A percentile compares a stretch with the other conserved stretches of the same genome.
phyloP scores from a whole-genome alignment of 192 early-diverging fungal species.

The Dispira simplex region DNA sequence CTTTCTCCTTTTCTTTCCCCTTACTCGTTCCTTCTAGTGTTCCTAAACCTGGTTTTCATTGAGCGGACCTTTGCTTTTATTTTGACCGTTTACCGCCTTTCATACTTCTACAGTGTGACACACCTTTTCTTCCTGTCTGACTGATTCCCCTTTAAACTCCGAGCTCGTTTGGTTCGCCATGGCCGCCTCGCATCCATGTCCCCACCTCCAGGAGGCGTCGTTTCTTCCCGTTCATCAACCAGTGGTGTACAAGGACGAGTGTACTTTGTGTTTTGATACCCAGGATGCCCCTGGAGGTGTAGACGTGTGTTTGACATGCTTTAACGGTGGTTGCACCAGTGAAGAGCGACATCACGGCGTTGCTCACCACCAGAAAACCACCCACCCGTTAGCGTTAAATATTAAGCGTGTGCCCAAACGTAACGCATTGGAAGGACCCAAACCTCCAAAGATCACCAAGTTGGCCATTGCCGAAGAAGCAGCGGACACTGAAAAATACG shows the following conservation, averaged over 20 bases:
- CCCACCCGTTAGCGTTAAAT: constrained; percentile 72
- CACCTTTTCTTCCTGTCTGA: too few species aligned
- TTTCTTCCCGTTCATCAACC: background rate
- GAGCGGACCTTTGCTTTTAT: too few species aligned
- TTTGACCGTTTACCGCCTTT: too few species aligned
- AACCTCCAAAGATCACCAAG: constrained; percentile 72
- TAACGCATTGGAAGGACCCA: constrained; percentile 11
- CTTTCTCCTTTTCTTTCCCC: too few species aligned
- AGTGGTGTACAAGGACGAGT: constrained; percentile 79
- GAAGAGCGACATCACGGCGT: constrained; percentile 50
- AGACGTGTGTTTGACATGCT: constrained; percentile 90
- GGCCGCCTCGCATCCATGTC: background rate
- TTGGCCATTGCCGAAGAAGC: constrained; percentile 70
- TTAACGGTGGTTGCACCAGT: constrained; percentile 74
- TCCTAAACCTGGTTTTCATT: too few species aligned
- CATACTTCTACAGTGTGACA: too few species aligned
- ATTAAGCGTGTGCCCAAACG: constrained; percentile 48
- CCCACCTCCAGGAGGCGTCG: background rate
- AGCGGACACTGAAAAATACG: constrained; percentile 49
- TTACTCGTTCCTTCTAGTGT: too few species aligned
- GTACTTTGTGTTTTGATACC: constrained; percentile 81
- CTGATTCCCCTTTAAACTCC: too few species aligned
- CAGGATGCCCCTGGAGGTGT: constrained; percentile 64
- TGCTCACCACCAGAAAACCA: constrained; percentile 53
- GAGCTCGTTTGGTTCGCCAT: background rate